Conservation (phyloP, 306 rosid species). For the Prunus armeniaca region DNA sequence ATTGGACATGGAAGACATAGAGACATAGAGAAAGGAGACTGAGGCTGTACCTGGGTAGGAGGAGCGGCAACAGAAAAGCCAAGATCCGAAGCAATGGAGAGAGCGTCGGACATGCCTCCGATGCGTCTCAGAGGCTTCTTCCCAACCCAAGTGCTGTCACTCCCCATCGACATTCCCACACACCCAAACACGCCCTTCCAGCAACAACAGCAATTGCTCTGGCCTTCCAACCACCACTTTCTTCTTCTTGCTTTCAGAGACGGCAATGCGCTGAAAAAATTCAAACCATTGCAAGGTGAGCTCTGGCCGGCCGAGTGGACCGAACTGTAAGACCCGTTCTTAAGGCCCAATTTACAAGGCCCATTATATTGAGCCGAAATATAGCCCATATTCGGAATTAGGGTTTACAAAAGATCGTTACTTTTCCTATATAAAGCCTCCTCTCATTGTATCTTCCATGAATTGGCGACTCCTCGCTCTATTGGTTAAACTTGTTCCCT, state of each 20-base stretch:
- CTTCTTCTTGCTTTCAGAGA: constrained; percentile 8
- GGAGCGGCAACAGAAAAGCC: constrained; percentile 69
- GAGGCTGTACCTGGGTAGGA: constrained; percentile 49
- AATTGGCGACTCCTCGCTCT: neutral
- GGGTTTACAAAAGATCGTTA: neutral
- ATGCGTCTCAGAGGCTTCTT: constrained; percentile 80
- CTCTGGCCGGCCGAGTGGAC: neutral
- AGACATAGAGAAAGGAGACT: neutral
- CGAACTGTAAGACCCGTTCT: neutral
- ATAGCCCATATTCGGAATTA: neutral
- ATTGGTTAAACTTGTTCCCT: neutral
- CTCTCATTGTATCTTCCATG: neutral
- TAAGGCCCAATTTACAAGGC: neutral
- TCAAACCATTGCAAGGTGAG: neutral
- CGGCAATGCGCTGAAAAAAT: neutral
- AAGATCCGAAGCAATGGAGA: constrained; percentile 84
- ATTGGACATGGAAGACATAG: neutral
- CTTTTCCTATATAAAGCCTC: constrained; percentile 1
- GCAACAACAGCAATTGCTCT: neutral
- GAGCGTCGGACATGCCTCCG: constrained; percentile 90
- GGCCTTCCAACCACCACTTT: neutral
- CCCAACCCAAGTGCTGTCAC: constrained; percentile 76
- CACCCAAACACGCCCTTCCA: neutral
- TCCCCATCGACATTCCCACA: constrained; percentile 54
- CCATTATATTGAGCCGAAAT: neutral